Evolutionary conservation across 192 early-diverging fungal species (phyloP).

Genomic region (Rhizophagus prolifer): DNA sequence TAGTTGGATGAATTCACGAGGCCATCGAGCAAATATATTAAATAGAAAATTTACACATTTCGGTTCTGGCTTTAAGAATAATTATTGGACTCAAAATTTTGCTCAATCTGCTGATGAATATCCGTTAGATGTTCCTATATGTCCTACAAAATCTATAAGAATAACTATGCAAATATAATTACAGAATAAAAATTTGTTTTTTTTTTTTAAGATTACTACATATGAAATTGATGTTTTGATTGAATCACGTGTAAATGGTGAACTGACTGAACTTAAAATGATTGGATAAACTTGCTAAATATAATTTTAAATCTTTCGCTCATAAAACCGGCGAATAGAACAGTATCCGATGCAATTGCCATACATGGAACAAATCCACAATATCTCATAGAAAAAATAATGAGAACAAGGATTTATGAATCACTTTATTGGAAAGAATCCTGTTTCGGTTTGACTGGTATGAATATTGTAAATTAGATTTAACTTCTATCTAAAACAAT

Average conservation of each 20-base stretch:
- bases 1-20: conserved; percentile 49
- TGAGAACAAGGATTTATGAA: conserved; percentile 86
- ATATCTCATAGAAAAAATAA: conserved; percentile 92
- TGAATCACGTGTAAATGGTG: too few relatives aligned
- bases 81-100: conserved; percentile 26
- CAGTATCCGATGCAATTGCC: conserved; percentile 62
- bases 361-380: conserved; percentile 93
- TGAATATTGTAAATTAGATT: not conserved
- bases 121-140: not conserved
- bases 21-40: conserved; percentile 52
- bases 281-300: not conserved
- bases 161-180: not conserved
- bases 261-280: too few relatives aligned
- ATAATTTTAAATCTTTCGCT: not conserved
- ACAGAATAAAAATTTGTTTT: too few relatives aligned
- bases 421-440: conserved; percentile 96
- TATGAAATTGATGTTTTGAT: too few relatives aligned
- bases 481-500: not conserved
- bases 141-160: not conserved
- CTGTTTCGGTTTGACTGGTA: conserved; percentile 90
- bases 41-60: conserved; percentile 41
- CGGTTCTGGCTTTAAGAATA: conserved; percentile 38
- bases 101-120: not conserved
- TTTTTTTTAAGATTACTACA: too few relatives aligned
- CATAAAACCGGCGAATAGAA: conserved; percentile 57